Evolutionary conservation across 192 early-diverging fungal genomes (phyloP).

Genomic region (Chytriomyces confervae): DNA sequence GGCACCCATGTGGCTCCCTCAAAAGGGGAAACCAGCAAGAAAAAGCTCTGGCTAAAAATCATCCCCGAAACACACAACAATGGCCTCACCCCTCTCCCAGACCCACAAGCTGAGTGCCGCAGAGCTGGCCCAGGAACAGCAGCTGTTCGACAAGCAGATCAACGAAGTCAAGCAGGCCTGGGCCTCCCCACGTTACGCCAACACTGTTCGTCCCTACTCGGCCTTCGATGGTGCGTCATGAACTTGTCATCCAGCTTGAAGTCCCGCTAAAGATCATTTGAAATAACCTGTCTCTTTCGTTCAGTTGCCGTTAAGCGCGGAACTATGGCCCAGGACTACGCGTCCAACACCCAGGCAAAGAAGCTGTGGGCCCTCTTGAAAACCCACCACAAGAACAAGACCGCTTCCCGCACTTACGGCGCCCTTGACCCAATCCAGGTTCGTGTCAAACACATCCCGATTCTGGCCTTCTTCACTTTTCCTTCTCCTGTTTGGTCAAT

Average conservation of each 20-base stretch:
- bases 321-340: constrained; percentile 71
- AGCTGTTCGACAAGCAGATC: constrained; percentile 79
- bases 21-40: background rate
- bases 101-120: constrained; percentile 2
- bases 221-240: constrained; percentile 53
- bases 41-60: constrained; percentile 3
- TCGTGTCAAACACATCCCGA: too few relatives aligned
- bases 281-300: constrained; percentile 7
- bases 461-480: background rate
- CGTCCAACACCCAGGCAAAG: constrained; percentile 88
- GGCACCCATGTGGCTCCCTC: background rate
- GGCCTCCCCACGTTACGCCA: constrained; percentile 79
- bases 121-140: constrained; percentile 55
- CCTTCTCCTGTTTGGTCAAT: background rate
- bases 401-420: constrained; percentile 92
- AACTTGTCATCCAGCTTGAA: background rate
- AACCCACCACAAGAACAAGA: constrained; percentile 75
- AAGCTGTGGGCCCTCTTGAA: constrained; percentile 89
- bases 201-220: constrained; percentile 83
- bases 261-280: background rate
- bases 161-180: constrained; percentile 88
- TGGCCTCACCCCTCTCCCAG: background rate
- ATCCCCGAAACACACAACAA: constrained; percentile 5
- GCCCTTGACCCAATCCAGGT: constrained; percentile 84
- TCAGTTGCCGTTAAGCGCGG: constrained; percentile 90